Evolutionary conservation across 805 yeast genomes (phyloP).

Genomic region (Myxozyma udenii): DNA sequence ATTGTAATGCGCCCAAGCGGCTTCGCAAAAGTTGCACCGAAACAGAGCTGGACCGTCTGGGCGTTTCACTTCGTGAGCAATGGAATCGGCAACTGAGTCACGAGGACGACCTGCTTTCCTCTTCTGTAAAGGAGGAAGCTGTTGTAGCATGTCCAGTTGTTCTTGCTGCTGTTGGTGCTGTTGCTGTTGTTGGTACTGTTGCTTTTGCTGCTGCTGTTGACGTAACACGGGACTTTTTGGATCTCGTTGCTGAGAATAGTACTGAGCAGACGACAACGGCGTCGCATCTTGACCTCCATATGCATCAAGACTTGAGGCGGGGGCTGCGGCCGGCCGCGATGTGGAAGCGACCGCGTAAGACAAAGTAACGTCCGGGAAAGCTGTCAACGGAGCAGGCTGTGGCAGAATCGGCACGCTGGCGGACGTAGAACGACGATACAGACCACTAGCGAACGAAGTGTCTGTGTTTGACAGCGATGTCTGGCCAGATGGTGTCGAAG

Average conservation of each 20-base stretch:
- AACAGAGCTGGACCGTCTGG: constrained; percentile 20
- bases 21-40: constrained; percentile 28
- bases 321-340: neutral
- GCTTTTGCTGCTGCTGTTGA: neutral
- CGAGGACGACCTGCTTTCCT: constrained; percentile 30
- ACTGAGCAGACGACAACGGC: neutral
- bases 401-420: neutral
- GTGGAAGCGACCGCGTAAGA: neutral
- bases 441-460: neutral
- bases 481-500: constrained; percentile 1
- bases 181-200: constrained; percentile 1
- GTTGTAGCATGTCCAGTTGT: neutral
- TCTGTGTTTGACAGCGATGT: constrained; percentile 1
- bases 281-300: neutral
- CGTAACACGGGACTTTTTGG: too few relatives aligned
- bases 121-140: constrained; percentile 3
- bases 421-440: neutral
- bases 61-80: constrained; percentile 30
- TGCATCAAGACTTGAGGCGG: neutral
- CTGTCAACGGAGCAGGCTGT: neutral
- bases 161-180: constrained; percentile 10
- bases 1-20: constrained; percentile 29
- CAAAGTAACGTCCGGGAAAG: neutral
- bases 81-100: constrained; percentile 29
- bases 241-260: neutral